Evolutionary conservation across 805 yeast species (phyloP).

Genomic region (Saccharomycopsis sp.): DNA sequence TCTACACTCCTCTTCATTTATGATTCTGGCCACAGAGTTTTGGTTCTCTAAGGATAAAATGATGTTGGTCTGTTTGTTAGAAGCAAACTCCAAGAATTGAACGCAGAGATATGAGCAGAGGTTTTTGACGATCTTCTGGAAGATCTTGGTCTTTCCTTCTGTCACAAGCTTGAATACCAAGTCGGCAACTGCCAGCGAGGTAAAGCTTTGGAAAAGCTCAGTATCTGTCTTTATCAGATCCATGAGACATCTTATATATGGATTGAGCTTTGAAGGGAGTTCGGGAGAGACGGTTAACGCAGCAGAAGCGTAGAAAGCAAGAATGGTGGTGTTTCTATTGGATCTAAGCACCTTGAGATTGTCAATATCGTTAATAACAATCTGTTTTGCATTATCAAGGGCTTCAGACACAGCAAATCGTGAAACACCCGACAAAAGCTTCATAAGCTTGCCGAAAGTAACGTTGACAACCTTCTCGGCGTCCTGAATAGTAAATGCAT

Average conservation of each 20-base stretch:
- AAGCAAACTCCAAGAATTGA: conserved; percentile 87
- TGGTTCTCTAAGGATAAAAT: conserved; percentile 20
- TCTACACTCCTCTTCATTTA: conserved; percentile 12
- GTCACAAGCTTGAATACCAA: conserved; percentile 54
- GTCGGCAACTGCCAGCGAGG: conserved; percentile 62
- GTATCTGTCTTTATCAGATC: conserved; percentile 81
- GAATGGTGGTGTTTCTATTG: conserved; percentile 50
- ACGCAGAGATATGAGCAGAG: conserved; percentile 91
- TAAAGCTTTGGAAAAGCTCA: conserved; percentile 55
- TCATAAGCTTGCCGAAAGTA: conserved; percentile 58
- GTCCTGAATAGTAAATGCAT: conserved; percentile 74
- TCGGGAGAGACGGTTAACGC: conserved; percentile 48
- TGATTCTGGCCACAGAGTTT: conserved; percentile 17
- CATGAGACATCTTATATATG: conserved; percentile 85
- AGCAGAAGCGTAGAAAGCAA: conserved; percentile 76
- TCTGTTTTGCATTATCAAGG: conserved; percentile 69
- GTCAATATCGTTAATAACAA: conserved; percentile 57
- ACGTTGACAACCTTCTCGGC: conserved; percentile 67
- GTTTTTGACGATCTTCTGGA: conserved; percentile 85
- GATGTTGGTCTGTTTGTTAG: conserved; percentile 38
- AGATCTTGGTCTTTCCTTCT: conserved; percentile 59
- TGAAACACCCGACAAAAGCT: conserved; percentile 56
- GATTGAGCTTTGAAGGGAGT: conserved; percentile 83
- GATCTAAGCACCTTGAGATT: conserved; percentile 53
- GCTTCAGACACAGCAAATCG: conserved; percentile 67